Evolutionary conservation across 805 yeast genomes (phyloP), one percentile per base, ranked within the genome.

Genomic region (Candida railenensis): DNA sequence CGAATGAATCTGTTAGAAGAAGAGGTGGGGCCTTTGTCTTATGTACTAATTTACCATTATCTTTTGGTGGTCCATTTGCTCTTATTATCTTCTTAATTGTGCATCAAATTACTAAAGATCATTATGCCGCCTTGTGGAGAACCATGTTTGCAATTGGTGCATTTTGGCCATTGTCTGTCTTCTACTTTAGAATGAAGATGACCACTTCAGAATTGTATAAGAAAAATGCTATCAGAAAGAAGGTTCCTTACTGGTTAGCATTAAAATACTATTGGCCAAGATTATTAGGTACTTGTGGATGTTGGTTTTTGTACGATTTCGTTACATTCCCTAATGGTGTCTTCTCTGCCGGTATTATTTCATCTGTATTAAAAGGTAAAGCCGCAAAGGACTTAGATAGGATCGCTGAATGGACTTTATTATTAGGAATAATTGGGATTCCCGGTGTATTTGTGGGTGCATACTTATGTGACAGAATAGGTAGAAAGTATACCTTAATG

Each of bases 291-390:
- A 82, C 88, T 15, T 81, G 87, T 60, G 82, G 80, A 3, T 78
- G 86, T 47, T 87, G 94, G 94, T 86, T 86, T 69, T 71, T 86
- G 55, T 87, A 84, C 59, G 95, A 87, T 67, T 87, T 86, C 56
- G 87, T 87, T 55, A 82, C 87, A 4, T 87, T 86, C 71, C 91
- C 92, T 11, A 85, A 85, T 59, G 89, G 89, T 60, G 74, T 84
- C 43, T 85, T 84, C 61, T 77, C 86, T 3, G 73, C 83, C 25
- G 65, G 66, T 42, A 85, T 85, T 53, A 81, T 84, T 46, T 56
- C 81, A 12, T 65, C 74, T n/a, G 74, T 77, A 33, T 67, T 83
- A 43, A 59, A 65, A 14, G 58, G 53, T 19, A 34, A 50, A 4
- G 62, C 62, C 3, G 50, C 59, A 3, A 59, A 53, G 19, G 66